phyloP scores from a whole-genome alignment of 2,329 filamentous ascomycete genomes.

The Talaromyces sp. region DNA sequence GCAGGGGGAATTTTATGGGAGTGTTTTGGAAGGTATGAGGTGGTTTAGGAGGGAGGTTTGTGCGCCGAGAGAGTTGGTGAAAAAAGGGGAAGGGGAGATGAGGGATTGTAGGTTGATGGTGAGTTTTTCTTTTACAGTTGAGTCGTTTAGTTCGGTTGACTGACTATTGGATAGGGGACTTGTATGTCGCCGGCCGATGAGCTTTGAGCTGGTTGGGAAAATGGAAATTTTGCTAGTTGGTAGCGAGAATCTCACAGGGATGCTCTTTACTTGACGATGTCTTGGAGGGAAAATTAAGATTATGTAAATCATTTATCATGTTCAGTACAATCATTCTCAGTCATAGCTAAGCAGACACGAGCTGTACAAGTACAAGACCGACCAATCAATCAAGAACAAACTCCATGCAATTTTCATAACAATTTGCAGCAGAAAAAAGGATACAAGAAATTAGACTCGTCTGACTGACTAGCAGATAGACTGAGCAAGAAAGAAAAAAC shows the following conservation, averaged over 20 bases:
- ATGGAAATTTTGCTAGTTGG: background rate
- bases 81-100: background rate
- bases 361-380: constrained; percentile 9
- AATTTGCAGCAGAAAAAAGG: constrained; percentile 1
- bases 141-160: background rate
- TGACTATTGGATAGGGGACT: constrained; percentile 1
- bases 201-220: background rate
- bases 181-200: constrained; percentile 13
- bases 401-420: constrained; percentile 9
- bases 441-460: constrained; percentile 7
- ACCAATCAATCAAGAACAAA: background rate
- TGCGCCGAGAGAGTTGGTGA: background rate
- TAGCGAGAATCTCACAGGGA: too few species aligned
- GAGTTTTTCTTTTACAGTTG: background rate
- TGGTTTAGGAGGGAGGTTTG: constrained; percentile 14
- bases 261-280: too few species aligned
- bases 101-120: constrained; percentile 19
- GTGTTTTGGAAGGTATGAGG: constrained; percentile 11
- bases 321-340: constrained; percentile 5
- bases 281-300: background rate
- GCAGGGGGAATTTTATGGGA: constrained; percentile 13
- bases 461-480: background rate
- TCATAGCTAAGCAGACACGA: constrained; percentile 10
- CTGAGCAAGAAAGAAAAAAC: background rate
- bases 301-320: background rate